phyloP scores from a whole-genome alignment of 345 rosid genomes.

The Pseudoturritis turrita region DNA sequence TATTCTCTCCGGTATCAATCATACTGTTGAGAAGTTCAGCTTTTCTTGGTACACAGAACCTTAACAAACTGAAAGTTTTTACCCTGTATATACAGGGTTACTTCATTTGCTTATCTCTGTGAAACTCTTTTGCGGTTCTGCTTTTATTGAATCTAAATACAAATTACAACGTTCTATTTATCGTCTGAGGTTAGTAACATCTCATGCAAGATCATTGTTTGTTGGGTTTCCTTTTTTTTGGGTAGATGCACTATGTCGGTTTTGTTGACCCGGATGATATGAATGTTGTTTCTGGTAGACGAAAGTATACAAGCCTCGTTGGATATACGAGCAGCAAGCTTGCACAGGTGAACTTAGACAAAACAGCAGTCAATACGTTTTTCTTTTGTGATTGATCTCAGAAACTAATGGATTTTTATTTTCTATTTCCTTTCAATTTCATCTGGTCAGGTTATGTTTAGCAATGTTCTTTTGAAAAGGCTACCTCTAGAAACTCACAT shows the following conservation, averaged over 20 bases:
- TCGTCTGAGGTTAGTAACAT: not conserved
- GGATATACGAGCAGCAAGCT: conserved; percentile 88
- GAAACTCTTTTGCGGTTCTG: not conserved
- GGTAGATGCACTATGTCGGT: conserved; percentile 90
- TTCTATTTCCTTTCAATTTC: not conserved
- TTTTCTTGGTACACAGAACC: not conserved
- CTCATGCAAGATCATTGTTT: conserved; percentile 1
- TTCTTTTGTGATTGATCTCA: not conserved
- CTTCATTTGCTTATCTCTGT: not conserved
- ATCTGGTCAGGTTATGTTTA: conserved; percentile 73
- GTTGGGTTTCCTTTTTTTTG: conserved; percentile 11
- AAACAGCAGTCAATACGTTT: not conserved
- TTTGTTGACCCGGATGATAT: conserved; percentile 87
- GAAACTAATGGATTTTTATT: conserved; percentile 2
- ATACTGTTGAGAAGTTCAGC: not conserved
- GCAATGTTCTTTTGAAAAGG: conserved; percentile 63
- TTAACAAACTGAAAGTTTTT: not conserved
- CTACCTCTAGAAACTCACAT: conserved; percentile 77
- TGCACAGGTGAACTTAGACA: conserved; percentile 62
- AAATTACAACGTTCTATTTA: not conserved
- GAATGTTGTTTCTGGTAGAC: conserved; percentile 70
- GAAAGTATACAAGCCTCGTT: conserved; percentile 65
- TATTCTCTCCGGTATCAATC: not conserved
- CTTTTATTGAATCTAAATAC: not conserved
- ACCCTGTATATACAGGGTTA: not conserved